Base-by-base conservation (phyloP, 805 yeast species). In the Saturnispora saitoi region DNA sequence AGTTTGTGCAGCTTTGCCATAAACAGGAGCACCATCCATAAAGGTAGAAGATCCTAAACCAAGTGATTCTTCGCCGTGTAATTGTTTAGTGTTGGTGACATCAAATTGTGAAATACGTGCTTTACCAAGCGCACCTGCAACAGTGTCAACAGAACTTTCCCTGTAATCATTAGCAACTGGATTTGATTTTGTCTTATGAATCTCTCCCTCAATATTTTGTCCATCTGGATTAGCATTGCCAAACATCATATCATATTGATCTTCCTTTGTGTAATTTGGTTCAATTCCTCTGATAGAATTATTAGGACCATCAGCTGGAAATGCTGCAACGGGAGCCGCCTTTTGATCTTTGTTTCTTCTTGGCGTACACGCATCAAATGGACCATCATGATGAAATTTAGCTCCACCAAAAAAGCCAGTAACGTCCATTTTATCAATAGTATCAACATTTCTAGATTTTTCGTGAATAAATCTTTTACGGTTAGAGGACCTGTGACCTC, bases 371-470 rank as follows among this genome's bases (percentile, higher is more conserved):
- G 99, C 99, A 64, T 93, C 99, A 64, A 93, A 93, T 14, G 99
- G 99, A 11, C 99, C 99, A 68, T 93, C 99, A 66, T 93, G 98
- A 66, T 93, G 99, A 75, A 93, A 93, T 2, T 95, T 87, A 15
- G 88, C 87, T 43, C 86, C 82, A 24, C 96, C 97, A 63, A 86
- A 90, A 53, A 90, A 75, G 1, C 96, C 97, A 11, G 97, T 90
- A 42, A 91, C 99, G 65, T 93, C 99, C 59, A 93, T 73, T 66
- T 86, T 86, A 69, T 93, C 99, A 57, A 93, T 93, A 4, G 95
- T 87, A 61, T 91, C 99, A 48, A 90, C 81, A 56, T 89, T 86
- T 57, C 81, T 80, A 12, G 89, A 76, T 56, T 78, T 72, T 59
- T 69, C 69, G 60, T 69, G 71, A 50, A 73, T 65, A 54, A 68